Evolutionary conservation across 1,284 basidiomycete species (phyloP).

Genomic region (Fistulinella cinereoalba): DNA sequence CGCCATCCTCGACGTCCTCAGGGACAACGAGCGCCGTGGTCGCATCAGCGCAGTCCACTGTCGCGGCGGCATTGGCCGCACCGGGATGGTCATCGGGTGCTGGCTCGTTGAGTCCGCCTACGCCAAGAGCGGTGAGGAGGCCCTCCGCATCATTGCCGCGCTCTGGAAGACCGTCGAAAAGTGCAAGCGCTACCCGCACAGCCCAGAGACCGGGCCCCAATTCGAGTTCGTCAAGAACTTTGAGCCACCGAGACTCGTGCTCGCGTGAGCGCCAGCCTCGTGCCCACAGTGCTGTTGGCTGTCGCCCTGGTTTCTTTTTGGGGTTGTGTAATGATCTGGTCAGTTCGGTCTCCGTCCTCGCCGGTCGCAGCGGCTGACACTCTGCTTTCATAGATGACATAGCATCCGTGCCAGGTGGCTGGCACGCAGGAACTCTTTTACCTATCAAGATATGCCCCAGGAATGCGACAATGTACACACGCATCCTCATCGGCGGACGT

Average conservation of each 20-base stretch:
- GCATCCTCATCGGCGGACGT: constrained; percentile 20
- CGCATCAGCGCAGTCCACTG: constrained; percentile 69
- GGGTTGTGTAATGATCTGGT: not conserved
- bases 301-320: not conserved
- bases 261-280: constrained; percentile 14
- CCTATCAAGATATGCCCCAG: constrained; percentile 6
- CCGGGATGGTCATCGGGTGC: constrained; percentile 72
- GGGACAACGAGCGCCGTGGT: constrained; percentile 53
- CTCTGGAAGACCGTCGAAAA: constrained; percentile 76
- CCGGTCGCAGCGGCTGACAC: not conserved
- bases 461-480: constrained; percentile 27
- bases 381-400: constrained; percentile 5
- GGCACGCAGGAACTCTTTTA: not conserved
- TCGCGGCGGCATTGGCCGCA: constrained; percentile 72
- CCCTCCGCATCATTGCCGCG: constrained; percentile 57
- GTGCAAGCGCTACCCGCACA: constrained; percentile 66
- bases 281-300: not conserved
- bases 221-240: constrained; percentile 67
- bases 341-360: constrained; percentile 1
- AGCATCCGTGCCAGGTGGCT: constrained; percentile 5
- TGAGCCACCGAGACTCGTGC: constrained; percentile 26
- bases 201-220: constrained; percentile 75
- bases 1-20: constrained; percentile 52
- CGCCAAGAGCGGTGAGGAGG: constrained; percentile 60
- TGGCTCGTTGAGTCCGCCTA: constrained; percentile 69